Conservation (phyloP, 2,329 filamentous ascomycete genomes). For the Elsinoe australis region DNA sequence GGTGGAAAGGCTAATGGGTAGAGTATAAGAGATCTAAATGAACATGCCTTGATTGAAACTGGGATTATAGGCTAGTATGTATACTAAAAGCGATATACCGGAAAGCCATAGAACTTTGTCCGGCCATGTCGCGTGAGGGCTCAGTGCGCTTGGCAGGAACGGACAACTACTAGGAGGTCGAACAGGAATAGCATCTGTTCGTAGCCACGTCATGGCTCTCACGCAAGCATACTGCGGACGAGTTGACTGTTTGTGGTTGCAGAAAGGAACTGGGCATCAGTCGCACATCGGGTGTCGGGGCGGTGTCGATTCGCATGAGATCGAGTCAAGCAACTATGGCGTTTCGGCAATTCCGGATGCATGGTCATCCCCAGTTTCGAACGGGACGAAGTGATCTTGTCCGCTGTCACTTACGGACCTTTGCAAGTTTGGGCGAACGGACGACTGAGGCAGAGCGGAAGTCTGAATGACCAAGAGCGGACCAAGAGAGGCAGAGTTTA, state of each 20-base stretch:
- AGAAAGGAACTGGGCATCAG: not conserved
- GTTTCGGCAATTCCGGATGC: too few relatives aligned
- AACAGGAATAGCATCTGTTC: conserved; percentile 9
- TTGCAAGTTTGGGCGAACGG: too few relatives aligned
- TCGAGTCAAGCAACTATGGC: conserved; percentile 1
- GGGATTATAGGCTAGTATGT: not conserved
- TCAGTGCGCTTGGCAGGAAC: conserved; percentile 2
- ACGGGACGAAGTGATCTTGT: too few relatives aligned
- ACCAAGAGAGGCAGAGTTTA: conserved; percentile 8
- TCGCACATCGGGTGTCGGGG: conserved; percentile 3
- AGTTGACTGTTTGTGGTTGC: not conserved
- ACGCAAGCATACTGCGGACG: conserved; percentile 14
- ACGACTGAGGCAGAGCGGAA: conserved; percentile 7
- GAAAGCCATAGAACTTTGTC: not conserved
- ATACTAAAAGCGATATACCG: conserved; percentile 3
- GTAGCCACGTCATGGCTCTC: conserved; percentile 10
- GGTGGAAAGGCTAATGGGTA: not conserved
- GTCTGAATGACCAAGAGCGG: conserved; percentile 1
- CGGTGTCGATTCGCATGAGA: conserved; percentile 1
- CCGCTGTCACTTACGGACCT: too few relatives aligned
- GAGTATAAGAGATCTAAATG: not conserved
- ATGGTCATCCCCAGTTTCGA: not conserved
- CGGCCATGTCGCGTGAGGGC: conserved; percentile 7
- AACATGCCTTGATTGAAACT: not conserved
- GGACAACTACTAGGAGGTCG: not conserved